phyloP scores from a whole-genome alignment of 2,329 filamentous ascomycete genomes.

The Pseudogymnoascus sp. region DNA sequence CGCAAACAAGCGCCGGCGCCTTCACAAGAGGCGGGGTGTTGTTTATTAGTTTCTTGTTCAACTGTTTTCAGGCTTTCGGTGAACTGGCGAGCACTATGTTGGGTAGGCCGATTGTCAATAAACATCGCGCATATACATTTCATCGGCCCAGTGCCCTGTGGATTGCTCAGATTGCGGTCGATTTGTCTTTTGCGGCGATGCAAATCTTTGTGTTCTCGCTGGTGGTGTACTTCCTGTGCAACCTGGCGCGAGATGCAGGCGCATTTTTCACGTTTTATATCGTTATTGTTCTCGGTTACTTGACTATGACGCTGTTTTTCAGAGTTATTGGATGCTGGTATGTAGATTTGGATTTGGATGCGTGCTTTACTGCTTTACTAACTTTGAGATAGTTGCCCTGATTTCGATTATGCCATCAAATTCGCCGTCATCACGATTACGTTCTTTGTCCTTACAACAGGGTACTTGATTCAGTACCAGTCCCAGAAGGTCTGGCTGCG shows the following conservation, averaged over 20 bases:
- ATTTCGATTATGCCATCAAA: slow-evolving; percentile 54
- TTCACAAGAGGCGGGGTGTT: slow-evolving; percentile 58
- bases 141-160: slow-evolving; percentile 54
- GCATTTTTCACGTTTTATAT: slow-evolving; percentile 59
- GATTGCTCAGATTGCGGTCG: slow-evolving; percentile 47
- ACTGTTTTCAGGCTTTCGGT: slow-evolving; percentile 55
- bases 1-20: slow-evolving; percentile 48
- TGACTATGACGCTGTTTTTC: slow-evolving; percentile 54
- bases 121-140: slow-evolving; percentile 51
- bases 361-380: neutral
- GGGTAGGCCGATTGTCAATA: slow-evolving; percentile 51
- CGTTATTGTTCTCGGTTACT: slow-evolving; percentile 42
- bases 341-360: neutral
- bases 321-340: slow-evolving; percentile 25
- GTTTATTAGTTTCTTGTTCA: slow-evolving; percentile 58
- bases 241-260: slow-evolving; percentile 42
- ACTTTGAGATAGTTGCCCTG: slow-evolving; percentile 40
- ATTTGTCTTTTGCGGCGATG: slow-evolving; percentile 49
- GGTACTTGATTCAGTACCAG: slow-evolving; percentile 47
- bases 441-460: slow-evolving; percentile 53
- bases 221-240: slow-evolving; percentile 58
- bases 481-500: slow-evolving; percentile 52
- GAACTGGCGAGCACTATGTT: slow-evolving; percentile 59
- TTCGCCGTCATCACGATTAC: slow-evolving; percentile 44
- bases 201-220: slow-evolving; percentile 54